Conservation (phyloP, 164 flowering plant species). For the Piper longum region DNA sequence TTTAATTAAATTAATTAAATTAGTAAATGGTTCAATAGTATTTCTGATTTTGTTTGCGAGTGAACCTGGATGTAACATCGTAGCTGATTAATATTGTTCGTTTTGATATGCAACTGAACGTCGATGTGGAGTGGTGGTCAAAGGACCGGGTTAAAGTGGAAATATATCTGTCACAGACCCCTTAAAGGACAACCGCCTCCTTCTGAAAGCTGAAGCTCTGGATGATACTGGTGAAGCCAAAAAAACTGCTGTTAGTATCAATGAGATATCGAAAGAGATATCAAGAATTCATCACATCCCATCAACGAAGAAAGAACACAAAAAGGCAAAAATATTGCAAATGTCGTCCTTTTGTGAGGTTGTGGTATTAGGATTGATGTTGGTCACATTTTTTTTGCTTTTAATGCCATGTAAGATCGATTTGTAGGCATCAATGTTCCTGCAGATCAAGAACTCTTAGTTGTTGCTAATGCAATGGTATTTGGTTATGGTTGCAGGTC, state of each 20-base stretch:
- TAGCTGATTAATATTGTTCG: background rate
- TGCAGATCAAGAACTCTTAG: background rate
- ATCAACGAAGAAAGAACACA: conserved; percentile 58
- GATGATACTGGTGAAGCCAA: conserved; percentile 86
- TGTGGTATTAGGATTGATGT: conserved; percentile 99
- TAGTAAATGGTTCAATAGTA: no score
- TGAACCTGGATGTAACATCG: no score
- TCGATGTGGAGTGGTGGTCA: conserved; percentile 97
- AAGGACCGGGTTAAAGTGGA: conserved; percentile 88
- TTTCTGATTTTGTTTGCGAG: no score
- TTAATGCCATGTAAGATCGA: background rate
- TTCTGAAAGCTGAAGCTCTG: conserved; percentile 63
- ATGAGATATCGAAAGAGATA: conserved; percentile 84
- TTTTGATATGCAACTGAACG: conserved; percentile 86
- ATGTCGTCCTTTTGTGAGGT: conserved; percentile 86
- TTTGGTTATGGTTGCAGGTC: conserved; percentile 36
- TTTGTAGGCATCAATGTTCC: no score
- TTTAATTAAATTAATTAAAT: no score
- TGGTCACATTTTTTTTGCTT: background rate
- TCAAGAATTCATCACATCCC: conserved; percentile 70
- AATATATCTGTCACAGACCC: conserved; percentile 99
- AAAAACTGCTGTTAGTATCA: conserved; percentile 76
- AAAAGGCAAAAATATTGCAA: conserved; percentile 83
- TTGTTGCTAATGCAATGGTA: background rate
- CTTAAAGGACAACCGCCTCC: conserved; percentile 77